Evolutionary conservation across 2,329 filamentous ascomycete species (phyloP), one percentile per base, ranked within the genome.

Genomic region (Neonectria ditissima): DNA sequence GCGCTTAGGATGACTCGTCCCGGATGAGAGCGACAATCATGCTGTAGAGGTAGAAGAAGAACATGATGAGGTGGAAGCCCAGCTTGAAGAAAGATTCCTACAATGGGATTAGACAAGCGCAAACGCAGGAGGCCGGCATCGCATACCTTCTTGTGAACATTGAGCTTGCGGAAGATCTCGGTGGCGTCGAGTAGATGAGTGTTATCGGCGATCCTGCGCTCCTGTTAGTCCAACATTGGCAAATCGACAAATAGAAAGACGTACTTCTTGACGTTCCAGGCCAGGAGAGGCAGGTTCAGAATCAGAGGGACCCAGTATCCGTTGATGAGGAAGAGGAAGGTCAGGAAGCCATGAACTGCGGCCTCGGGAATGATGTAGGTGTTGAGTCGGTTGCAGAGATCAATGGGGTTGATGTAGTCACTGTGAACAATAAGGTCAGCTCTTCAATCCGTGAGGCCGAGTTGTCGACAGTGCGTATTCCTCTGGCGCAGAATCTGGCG

Each of bases 41-140:
- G 90, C 92, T 97, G 88, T 97, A 97, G 61, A 99, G 91, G 84
- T 99, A 99, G 89, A 98, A 99, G 90, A 99, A 99, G 89, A 99
- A 99, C 94, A 99, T 97, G 83, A 99, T 81, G 65, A 99, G 86
- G 82, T 99, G 96, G 87, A 99, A 99, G 60, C 95, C 96, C 45
- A 99, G 92, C 85, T 99, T 99, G 84, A 96, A 91, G 81, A 99
- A 99, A 0, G 96, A 98, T 89, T 99, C 96, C 94, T 97, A 61
- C 76, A 58, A 68, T 65, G 16, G 1, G 30, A 64, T 79, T 70
- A 77, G 71, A 57, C 22, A 30, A 55, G 53, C 53, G 14, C 32
- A 41, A 48, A 51, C 51, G 6, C 22, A 13, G 10, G 37, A 30
- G 45, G 39, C 18, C 34, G 44, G 16, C 30, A 16, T 44, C 30